Evolutionary conservation across 177 flowering plant genomes (phyloP).

Genomic region (Vitis hybrid): DNA sequence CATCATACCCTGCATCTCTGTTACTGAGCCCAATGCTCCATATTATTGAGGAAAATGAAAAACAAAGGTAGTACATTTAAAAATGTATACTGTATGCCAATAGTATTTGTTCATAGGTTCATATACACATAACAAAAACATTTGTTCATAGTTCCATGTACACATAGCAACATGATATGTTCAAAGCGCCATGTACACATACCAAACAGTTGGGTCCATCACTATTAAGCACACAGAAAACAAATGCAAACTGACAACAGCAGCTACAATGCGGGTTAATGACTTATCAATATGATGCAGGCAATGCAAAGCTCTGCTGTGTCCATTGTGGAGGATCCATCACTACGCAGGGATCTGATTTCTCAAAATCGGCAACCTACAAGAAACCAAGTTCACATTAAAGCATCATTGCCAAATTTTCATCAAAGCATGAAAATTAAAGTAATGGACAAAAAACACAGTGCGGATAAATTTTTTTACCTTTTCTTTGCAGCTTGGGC

Average conservation of each 20-base stretch:
- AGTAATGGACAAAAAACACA: neutral
- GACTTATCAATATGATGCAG: conserved; percentile 46
- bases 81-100: no score
- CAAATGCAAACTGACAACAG: neutral
- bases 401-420: neutral
- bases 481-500: conserved; percentile 81
- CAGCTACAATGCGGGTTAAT: neutral
- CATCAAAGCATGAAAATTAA: neutral
- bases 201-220: neutral
- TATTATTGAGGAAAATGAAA: no score
- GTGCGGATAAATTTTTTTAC: conserved; percentile 19
- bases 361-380: conserved; percentile 87
- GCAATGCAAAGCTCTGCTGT: conserved; percentile 78
- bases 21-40: no score
- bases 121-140: no score
- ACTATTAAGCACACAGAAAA: neutral
- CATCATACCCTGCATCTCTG: no score
- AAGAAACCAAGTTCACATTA: conserved; percentile 6
- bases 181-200: neutral
- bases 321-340: conserved; percentile 78
- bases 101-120: no score
- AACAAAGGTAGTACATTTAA: no score
- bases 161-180: neutral
- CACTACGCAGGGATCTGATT: conserved; percentile 69
- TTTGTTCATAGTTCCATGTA: neutral